These are phyloP conservation scores for Botryotinia convoluta DNA, from an alignment of 2,329 filamentous ascomycete species.

Conservation along the genomic window DNA sequence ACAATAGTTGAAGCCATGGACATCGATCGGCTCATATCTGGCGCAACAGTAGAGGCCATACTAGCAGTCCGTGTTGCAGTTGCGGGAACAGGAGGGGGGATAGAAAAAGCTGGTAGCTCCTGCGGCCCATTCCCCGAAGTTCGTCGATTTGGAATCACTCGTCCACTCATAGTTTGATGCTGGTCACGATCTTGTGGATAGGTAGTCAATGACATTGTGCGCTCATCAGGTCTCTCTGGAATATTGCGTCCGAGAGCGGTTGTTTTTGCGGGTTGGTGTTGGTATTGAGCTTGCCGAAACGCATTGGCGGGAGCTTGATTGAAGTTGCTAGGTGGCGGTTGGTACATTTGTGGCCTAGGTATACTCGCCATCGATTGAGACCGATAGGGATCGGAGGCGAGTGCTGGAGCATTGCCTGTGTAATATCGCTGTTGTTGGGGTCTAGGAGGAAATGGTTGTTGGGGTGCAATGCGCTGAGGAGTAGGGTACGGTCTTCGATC, in stretches of 20 bases:
- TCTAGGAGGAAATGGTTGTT: slow-evolving; percentile 46
- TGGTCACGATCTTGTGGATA: slow-evolving; percentile 73
- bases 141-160: slow-evolving; percentile 78
- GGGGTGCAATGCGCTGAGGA: slow-evolving; percentile 48
- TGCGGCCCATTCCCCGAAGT: slow-evolving; percentile 38
- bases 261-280: slow-evolving; percentile 64
- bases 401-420: slow-evolving; percentile 59
- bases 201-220: slow-evolving; percentile 93
- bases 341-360: slow-evolving; percentile 70
- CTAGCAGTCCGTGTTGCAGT: slow-evolving; percentile 59
- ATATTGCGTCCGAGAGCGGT: slow-evolving; percentile 90
- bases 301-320: slow-evolving; percentile 68
- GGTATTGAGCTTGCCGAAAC: slow-evolving; percentile 76
- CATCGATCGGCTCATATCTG: slow-evolving; percentile 65
- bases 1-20: slow-evolving; percentile 87
- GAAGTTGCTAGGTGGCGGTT: slow-evolving; percentile 59
- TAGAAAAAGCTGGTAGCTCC: slow-evolving; percentile 33
- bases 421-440: slow-evolving; percentile 59
- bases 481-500: slow-evolving; percentile 66
- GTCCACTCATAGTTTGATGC: slow-evolving; percentile 90
- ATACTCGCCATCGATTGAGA: slow-evolving; percentile 88
- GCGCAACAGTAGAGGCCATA: slow-evolving; percentile 48
- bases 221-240: slow-evolving; percentile 86
- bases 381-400: slow-evolving; percentile 82
- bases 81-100: slow-evolving; percentile 40